phyloP scores from a whole-genome alignment of 1,284 basidiomycete species.

The Rhodotorula sp. region DNA sequence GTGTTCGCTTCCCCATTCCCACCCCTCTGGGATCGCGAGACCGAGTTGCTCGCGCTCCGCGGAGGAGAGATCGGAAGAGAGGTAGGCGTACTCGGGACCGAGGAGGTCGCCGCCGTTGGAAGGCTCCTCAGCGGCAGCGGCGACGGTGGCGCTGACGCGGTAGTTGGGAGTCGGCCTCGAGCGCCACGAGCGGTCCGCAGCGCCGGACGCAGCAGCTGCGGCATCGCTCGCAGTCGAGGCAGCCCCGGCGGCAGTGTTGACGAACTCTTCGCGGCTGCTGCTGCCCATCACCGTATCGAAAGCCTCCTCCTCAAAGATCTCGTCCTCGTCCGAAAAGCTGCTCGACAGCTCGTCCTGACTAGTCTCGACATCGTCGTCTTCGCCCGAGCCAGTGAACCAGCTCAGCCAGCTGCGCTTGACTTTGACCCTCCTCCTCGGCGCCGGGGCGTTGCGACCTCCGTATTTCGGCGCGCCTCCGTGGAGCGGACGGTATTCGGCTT shows the following conservation, averaged over 20 bases:
- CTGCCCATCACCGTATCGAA: too few relatives aligned
- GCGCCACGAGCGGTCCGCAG: too few relatives aligned
- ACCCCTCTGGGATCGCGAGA: conserved; percentile 53
- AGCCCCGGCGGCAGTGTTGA: not conserved
- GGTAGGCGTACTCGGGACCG: conserved; percentile 25
- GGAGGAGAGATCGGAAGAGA: conserved; percentile 22
- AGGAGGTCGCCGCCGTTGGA: conserved; percentile 21
- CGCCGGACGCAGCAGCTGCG: too few relatives aligned
- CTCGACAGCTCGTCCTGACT: not conserved
- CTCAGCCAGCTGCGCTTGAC: conserved; percentile 4
- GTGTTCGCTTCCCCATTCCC: conserved; percentile 72
- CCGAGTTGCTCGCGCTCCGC: conserved; percentile 24
- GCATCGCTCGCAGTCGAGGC: too few relatives aligned
- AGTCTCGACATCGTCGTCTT: not conserved
- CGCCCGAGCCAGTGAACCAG: not conserved
- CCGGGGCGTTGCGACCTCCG: not conserved
- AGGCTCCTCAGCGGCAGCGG: too few relatives aligned
- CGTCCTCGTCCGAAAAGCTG: not conserved
- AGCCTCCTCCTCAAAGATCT: not conserved
- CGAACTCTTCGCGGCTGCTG: not conserved
- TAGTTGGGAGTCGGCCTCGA: too few relatives aligned
- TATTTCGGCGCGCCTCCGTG: not conserved
- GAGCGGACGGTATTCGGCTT: not conserved
- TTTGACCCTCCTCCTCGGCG: not conserved
- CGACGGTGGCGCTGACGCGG: too few relatives aligned